A percentile compares a stretch with the other conserved stretches of the same genome.
Conservation (phyloP, 1,284 basidiomycete genomes). For the Spongiforma sp. region DNA sequence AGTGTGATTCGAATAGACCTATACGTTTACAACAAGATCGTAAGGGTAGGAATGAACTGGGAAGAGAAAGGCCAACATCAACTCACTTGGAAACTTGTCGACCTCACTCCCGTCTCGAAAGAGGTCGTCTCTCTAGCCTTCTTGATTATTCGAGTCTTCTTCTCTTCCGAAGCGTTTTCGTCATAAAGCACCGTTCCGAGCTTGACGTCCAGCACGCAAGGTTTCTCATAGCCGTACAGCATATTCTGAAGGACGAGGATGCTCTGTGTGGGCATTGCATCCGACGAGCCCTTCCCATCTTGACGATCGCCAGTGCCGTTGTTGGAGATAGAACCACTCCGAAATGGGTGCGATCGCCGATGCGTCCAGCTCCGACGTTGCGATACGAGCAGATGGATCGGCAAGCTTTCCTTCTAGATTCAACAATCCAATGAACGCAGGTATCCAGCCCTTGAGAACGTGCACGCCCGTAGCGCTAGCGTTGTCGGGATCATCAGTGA, state of each 20-base stretch:
- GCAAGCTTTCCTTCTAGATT: constrained; percentile 66
- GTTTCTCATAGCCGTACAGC: constrained; percentile 71
- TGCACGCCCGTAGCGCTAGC: constrained; percentile 12
- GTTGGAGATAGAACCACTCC: not conserved
- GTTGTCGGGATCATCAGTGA: constrained; percentile 26
- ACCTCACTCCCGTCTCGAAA: constrained; percentile 73
- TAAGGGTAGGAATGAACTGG: not conserved
- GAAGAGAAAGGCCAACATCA: not conserved
- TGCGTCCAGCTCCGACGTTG: not conserved
- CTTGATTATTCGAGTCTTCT: constrained; percentile 79
- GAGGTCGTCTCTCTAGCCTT: constrained; percentile 77
- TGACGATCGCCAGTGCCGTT: no score
- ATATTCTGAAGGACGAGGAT: constrained; percentile 92
- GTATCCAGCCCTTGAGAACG: constrained; percentile 60
- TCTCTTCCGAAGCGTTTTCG: constrained; percentile 72
- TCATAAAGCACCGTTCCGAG: constrained; percentile 89
- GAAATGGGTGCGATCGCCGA: constrained; percentile 37
- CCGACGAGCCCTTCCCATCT: no score
- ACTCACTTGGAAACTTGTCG: constrained; percentile 90
- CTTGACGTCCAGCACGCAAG: constrained; percentile 92
- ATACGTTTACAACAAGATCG: no score
- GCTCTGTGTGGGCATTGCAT: constrained; percentile 51
- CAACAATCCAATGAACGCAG: constrained; percentile 80
- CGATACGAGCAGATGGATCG: constrained; percentile 5
- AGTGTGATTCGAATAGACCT: constrained; percentile 78